Conservation (phyloP, 164 flowering plant genomes). For the Santalum album region DNA sequence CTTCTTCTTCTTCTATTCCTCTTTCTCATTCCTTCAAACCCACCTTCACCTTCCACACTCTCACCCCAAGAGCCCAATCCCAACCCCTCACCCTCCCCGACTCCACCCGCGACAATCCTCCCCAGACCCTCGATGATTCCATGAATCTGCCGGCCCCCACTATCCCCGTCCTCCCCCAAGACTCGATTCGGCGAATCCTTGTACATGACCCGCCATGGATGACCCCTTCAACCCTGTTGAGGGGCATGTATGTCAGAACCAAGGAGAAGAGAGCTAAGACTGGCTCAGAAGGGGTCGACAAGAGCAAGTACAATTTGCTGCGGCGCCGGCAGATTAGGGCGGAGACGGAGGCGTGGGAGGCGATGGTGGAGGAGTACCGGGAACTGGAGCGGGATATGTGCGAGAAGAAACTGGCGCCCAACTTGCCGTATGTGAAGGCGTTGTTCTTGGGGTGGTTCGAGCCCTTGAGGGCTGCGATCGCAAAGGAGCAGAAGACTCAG, state of each 20-base stretch:
- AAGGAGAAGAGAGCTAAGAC: slow-evolving; percentile 13
- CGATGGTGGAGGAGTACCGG: slow-evolving; percentile 63
- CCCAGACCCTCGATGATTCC: slow-evolving; percentile 20
- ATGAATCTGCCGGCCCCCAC: slow-evolving; percentile 10
- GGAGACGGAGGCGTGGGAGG: slow-evolving; percentile 92
- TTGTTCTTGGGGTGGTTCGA: slow-evolving; percentile 86
- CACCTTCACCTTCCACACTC: slow-evolving; percentile 5
- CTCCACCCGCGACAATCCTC: slow-evolving; percentile 22
- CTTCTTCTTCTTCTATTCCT: slow-evolving; percentile 24
- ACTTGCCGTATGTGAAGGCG: slow-evolving; percentile 67
- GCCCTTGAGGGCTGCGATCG: slow-evolving; percentile 67
- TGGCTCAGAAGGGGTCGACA: slow-evolving; percentile 32
- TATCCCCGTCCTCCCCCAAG: slow-evolving; percentile 13
- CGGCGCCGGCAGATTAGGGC: slow-evolving; percentile 71
- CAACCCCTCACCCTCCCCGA: slow-evolving; percentile 30
- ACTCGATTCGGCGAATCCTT: slow-evolving; percentile 29
- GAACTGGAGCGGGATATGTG: slow-evolving; percentile 74
- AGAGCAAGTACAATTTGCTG: slow-evolving; percentile 39
- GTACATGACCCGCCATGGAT: slow-evolving; percentile 75
- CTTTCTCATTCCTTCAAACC: slow-evolving; percentile 15
- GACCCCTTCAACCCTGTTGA: slow-evolving; percentile 23
- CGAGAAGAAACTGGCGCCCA: slow-evolving; percentile 71
- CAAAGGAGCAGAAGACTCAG: slow-evolving; percentile 49
- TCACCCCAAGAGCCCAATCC: slow-evolving; percentile 13
- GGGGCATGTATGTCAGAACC: slow-evolving; percentile 13